Conservation (phyloP, 1,284 basidiomycete species). For the Ustilago bromivora region DNA sequence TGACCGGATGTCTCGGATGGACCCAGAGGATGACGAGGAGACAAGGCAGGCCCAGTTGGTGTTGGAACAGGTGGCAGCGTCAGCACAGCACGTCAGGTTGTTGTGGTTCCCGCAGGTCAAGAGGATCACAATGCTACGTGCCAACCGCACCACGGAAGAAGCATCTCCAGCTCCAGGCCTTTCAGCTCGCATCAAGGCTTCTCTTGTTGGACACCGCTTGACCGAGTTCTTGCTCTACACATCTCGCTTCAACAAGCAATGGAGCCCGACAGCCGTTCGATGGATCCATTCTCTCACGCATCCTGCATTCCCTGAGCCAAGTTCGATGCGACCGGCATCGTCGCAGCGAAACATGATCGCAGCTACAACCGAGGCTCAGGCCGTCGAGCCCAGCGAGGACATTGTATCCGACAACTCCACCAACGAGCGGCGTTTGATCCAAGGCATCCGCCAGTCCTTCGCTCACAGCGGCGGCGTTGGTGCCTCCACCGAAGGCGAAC, state of each 20-base stretch:
- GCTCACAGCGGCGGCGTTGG: slow-evolving; percentile 22
- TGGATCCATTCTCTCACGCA: slow-evolving; percentile 54
- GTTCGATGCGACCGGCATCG: not conserved
- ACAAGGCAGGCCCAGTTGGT: slow-evolving; percentile 73
- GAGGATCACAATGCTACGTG: slow-evolving; percentile 79
- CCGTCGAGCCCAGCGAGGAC: slow-evolving; percentile 69
- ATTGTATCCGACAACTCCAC: slow-evolving; percentile 20
- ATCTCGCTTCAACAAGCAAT: slow-evolving; percentile 41
- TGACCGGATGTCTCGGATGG: slow-evolving; percentile 29
- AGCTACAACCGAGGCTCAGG: slow-evolving; percentile 37
- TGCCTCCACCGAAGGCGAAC: slow-evolving; percentile 30
- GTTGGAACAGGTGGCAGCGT: slow-evolving; percentile 68
- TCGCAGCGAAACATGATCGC: slow-evolving; percentile 15
- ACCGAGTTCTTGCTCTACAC: slow-evolving; percentile 50
- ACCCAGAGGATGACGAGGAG: slow-evolving; percentile 55
- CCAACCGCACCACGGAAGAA: slow-evolving; percentile 79
- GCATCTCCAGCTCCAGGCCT: slow-evolving; percentile 25
- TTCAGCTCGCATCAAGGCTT: slow-evolving; percentile 30
- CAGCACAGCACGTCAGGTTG: slow-evolving; percentile 86
- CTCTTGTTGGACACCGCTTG: slow-evolving; percentile 44
- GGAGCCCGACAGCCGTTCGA: slow-evolving; percentile 36
- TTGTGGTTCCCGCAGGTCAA: slow-evolving; percentile 94
- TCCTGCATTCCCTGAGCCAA: slow-evolving; percentile 30
- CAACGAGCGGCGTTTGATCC: slow-evolving; percentile 54
- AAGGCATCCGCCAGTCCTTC: slow-evolving; percentile 36